A percentile compares a stretch with the other conserved stretches of the same genome.
Conservation (phyloP, 2,329 filamentous ascomycete genomes). For the Cladophialophora chaetospira region DNA sequence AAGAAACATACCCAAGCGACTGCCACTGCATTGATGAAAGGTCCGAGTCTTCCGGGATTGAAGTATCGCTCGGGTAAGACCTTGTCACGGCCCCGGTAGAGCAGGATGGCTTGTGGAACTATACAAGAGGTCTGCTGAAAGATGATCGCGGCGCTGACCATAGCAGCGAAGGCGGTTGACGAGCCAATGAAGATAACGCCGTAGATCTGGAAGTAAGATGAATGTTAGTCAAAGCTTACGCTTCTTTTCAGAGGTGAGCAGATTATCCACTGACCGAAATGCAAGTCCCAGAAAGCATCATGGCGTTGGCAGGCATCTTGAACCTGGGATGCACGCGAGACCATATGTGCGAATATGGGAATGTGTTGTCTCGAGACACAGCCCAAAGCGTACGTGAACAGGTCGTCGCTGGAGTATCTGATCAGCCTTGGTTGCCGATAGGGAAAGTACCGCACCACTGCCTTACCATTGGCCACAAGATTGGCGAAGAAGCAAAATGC, state of each 20-base stretch:
- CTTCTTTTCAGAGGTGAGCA: constrained; percentile 44
- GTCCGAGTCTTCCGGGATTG: constrained; percentile 47
- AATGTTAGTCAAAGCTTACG: constrained; percentile 42
- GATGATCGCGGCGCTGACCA: constrained; percentile 45
- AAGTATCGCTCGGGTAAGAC: constrained; percentile 47
- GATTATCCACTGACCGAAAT: too few species aligned
- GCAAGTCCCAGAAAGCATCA: constrained; percentile 46
- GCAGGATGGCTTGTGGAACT: constrained; percentile 48
- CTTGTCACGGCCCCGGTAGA: constrained; percentile 45
- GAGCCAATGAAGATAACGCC: constrained; percentile 56
- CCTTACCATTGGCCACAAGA: neutral
- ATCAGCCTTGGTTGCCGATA: too few species aligned
- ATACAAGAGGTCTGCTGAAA: constrained; percentile 46
- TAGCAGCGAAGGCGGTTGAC: constrained; percentile 45
- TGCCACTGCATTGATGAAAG: constrained; percentile 40
- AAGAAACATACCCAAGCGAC: constrained; percentile 34
- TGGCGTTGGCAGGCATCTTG: constrained; percentile 49
- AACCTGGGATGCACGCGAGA: neutral
- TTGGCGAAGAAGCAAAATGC: constrained; percentile 33
- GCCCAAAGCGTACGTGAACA: constrained; percentile 45
- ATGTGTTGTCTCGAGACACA: constrained; percentile 54
- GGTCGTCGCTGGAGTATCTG: constrained; percentile 49
- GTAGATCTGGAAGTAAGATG: constrained; percentile 37
- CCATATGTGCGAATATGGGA: constrained; percentile 45
- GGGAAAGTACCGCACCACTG: too few species aligned